phyloP scores from a whole-genome alignment of 2,329 filamentous ascomycete genomes.

The Cladophialophora yegresii region DNA sequence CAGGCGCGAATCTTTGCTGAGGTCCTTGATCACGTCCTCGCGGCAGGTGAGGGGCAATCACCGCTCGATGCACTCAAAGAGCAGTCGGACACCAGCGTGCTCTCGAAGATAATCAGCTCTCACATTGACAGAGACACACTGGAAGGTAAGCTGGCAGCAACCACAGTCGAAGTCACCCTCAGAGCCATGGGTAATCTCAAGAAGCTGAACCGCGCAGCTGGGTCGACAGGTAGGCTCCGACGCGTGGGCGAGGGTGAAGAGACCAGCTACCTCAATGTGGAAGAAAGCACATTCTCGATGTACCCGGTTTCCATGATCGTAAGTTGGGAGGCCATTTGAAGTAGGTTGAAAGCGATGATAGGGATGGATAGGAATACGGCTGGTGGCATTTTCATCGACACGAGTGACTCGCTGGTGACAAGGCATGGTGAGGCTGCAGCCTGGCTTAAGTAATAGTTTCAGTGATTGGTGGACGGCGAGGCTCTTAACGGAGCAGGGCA shows the following conservation, averaged over 20 bases:
- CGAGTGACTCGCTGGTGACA: background rate
- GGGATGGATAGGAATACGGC: background rate
- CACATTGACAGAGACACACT: background rate
- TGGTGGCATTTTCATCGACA: background rate
- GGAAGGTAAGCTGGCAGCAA: slow-evolving; percentile 41
- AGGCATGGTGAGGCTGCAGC: background rate
- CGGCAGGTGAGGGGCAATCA: slow-evolving; percentile 49
- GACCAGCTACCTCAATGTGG: slow-evolving; percentile 30
- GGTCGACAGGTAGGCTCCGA: slow-evolving; percentile 44
- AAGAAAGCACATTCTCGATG: slow-evolving; percentile 42
- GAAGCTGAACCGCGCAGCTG: slow-evolving; percentile 44
- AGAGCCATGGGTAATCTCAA: slow-evolving; percentile 50
- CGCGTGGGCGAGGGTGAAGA: slow-evolving; percentile 40
- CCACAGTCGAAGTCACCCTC: slow-evolving; percentile 63
- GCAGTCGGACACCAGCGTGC: slow-evolving; percentile 20
- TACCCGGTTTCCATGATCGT: slow-evolving; percentile 50
- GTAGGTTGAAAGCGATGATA: background rate
- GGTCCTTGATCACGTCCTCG: slow-evolving; percentile 68
- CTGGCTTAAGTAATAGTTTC: background rate
- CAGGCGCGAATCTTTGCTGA: slow-evolving; percentile 73
- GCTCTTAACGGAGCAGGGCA: slow-evolving; percentile 11
- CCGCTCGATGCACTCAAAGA: slow-evolving; percentile 63
- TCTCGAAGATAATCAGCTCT: background rate
- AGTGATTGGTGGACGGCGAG: slow-evolving; percentile 6
- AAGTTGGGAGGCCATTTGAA: slow-evolving; percentile 43